Conservation (phyloP, 2,329 filamentous ascomycete species). For the Penicillium rolfsii region DNA sequence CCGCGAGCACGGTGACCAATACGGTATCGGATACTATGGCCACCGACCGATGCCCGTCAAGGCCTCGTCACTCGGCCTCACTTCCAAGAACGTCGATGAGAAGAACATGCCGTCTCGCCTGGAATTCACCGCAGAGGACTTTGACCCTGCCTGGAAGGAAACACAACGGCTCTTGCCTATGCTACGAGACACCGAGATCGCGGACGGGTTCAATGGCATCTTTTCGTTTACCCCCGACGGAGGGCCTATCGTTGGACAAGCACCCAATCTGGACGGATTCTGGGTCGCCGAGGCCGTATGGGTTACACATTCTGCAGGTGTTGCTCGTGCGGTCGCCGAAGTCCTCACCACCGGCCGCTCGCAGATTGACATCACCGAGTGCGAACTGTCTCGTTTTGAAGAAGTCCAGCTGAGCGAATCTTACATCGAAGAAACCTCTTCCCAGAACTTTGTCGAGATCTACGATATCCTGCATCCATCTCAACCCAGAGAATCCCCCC, state of each 20-base stretch:
- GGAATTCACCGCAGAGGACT: conserved; percentile 63
- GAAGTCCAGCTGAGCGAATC: conserved; percentile 59
- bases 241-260: conserved; percentile 61
- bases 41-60: conserved; percentile 64
- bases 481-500: conserved; percentile 60
- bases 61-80: conserved; percentile 58
- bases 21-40: conserved; percentile 67
- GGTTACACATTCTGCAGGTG: conserved; percentile 68
- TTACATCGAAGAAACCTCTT: conserved; percentile 62
- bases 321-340: conserved; percentile 64
- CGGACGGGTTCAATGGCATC: conserved; percentile 66
- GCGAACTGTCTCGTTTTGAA: conserved; percentile 64
- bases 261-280: conserved; percentile 63
- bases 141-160: conserved; percentile 62
- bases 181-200: conserved; percentile 56
- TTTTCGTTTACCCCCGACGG: conserved; percentile 70
- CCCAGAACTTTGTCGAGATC: conserved; percentile 66
- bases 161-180: conserved; percentile 59
- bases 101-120: conserved; percentile 67
- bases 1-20: conserved; percentile 65
- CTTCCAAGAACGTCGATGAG: conserved; percentile 58
- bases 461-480: conserved; percentile 68
- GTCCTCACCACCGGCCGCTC: conserved; percentile 61
- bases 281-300: conserved; percentile 68
- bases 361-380: conserved; percentile 60